phyloP scores from a whole-genome alignment of 352 stramenopile genomes.

The Phytophthora cajani region DNA sequence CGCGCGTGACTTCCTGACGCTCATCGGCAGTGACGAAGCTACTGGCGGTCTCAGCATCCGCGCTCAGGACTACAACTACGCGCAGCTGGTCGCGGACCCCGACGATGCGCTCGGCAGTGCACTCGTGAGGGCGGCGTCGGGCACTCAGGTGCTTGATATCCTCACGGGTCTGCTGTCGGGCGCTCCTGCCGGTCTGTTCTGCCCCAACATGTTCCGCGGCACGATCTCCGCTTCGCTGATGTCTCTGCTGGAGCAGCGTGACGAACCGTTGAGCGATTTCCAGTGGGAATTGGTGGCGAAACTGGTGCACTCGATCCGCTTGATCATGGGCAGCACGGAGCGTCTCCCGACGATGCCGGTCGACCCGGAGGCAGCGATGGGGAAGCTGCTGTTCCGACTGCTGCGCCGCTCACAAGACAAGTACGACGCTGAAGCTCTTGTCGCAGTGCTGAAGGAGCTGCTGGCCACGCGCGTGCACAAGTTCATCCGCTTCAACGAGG shows the following conservation, averaged over 20 bases:
- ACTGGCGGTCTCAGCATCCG: constrained; percentile 53
- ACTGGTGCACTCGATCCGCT: constrained; percentile 58
- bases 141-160: constrained; percentile 73
- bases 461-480: constrained; percentile 55
- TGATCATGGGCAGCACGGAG: constrained; percentile 44
- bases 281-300: constrained; percentile 57
- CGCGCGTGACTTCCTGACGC: constrained; percentile 59
- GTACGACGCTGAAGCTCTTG: constrained; percentile 15
- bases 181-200: constrained; percentile 58
- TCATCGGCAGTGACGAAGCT: constrained; percentile 52
- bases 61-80: constrained; percentile 67
- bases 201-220: constrained; percentile 76
- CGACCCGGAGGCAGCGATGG: constrained; percentile 53
- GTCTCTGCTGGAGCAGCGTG: constrained; percentile 42
- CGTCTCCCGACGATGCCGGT: constrained; percentile 25
- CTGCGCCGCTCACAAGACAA: constrained; percentile 40
- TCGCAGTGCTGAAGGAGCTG: constrained; percentile 59
- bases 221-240: constrained; percentile 60
- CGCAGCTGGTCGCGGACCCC: constrained; percentile 61
- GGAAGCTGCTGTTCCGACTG: constrained; percentile 67
- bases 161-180: constrained; percentile 66
- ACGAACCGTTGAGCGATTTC: constrained; percentile 47
- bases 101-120: constrained; percentile 52
- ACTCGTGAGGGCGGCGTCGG: constrained; percentile 54
- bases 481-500: constrained; percentile 62